Conservation (phyloP, 768 basidiomycete genomes). For the Collybia nuda region DNA sequence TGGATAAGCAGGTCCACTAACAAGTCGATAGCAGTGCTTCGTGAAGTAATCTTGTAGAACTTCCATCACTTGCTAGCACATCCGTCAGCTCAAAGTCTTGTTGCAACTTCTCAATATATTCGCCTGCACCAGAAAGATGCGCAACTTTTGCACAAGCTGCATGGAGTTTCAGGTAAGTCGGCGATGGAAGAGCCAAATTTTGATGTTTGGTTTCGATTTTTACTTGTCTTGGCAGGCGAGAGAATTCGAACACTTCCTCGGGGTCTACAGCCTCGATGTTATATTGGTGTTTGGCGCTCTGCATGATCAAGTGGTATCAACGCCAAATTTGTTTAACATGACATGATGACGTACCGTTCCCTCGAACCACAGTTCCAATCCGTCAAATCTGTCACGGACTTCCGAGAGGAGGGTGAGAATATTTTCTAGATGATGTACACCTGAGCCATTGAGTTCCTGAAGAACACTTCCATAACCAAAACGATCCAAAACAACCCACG, state of each 20-base stretch:
- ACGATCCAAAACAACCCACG: neutral
- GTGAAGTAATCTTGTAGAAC: neutral
- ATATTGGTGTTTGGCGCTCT: no score
- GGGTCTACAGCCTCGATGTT: no score
- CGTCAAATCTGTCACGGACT: slow-evolving; percentile 8
- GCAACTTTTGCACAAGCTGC: neutral
- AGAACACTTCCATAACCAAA: slow-evolving; percentile 8
- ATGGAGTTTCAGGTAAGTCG: neutral
- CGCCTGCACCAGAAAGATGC: neutral
- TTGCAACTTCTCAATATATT: slow-evolving; percentile 12
- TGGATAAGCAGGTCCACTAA: no score
- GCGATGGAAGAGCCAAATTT: neutral
- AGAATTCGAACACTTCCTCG: no score
- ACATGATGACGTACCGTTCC: slow-evolving; percentile 1
- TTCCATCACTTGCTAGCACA: neutral
- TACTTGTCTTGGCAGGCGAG: neutral
- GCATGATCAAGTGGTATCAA: no score
- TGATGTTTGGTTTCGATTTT: neutral
- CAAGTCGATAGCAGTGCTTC: neutral
- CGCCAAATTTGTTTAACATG: no score
- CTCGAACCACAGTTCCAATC: slow-evolving; percentile 9
- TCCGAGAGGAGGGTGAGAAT: slow-evolving; percentile 2
- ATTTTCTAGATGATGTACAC: slow-evolving; percentile 10
- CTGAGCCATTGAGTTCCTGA: slow-evolving; percentile 5
- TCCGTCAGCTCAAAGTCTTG: slow-evolving; percentile 17